phyloP scores from a whole-genome alignment of 257 asterid genomes.

The Ilex asprella region DNA sequence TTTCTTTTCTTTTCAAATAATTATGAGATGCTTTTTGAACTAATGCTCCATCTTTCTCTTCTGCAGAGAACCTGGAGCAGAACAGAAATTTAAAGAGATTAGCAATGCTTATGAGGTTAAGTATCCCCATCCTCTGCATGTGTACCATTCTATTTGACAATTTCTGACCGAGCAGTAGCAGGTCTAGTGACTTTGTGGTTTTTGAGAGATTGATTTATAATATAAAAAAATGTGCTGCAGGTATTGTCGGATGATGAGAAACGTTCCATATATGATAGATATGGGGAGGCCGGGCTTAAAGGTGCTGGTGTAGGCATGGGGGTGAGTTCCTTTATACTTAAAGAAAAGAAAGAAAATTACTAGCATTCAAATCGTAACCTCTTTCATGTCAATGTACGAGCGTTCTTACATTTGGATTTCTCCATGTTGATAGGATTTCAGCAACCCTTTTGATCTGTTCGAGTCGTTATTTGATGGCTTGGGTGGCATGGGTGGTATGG shows the following conservation, averaged over 20 bases:
- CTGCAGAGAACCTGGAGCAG: constrained; percentile 89
- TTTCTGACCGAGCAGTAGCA: neutral
- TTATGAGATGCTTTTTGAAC: neutral
- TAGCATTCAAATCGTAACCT: too few relatives aligned
- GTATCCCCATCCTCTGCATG: constrained; percentile 4
- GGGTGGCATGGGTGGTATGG: constrained; percentile 92
- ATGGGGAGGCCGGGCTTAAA: constrained; percentile 99
- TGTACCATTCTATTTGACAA: neutral
- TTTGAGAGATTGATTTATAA: constrained; percentile 6
- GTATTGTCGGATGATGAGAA: constrained; percentile 92
- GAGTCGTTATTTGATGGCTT: constrained; percentile 85
- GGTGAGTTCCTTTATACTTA: constrained; percentile 48
- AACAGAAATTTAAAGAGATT: constrained; percentile 89
- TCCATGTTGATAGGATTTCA: constrained; percentile 64
- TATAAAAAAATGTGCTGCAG: constrained; percentile 33
- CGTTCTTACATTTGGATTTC: constrained; percentile 15
- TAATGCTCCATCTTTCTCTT: neutral
- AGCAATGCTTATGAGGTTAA: constrained; percentile 97
- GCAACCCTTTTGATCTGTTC: constrained; percentile 90
- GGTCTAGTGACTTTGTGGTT: neutral
- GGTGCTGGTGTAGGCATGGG: constrained; percentile 87
- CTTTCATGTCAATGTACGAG: too few relatives aligned
- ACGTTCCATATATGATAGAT: constrained; percentile 85
- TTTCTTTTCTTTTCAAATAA: too few relatives aligned
- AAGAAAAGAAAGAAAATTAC: neutral